Conservation (phyloP, 768 basidiomycete species). For the Hemileccinum impolitum region DNA sequence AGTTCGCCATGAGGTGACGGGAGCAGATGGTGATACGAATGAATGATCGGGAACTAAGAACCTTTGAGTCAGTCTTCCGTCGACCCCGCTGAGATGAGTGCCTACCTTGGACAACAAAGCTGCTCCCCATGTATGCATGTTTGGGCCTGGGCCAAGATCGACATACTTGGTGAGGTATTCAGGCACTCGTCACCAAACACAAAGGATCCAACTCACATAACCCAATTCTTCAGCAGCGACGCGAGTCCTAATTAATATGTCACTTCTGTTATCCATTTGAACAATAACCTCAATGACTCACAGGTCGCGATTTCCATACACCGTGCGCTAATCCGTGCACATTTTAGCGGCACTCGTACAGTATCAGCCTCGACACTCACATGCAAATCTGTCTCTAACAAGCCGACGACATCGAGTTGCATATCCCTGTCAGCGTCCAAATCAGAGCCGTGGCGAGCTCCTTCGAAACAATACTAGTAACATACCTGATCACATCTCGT, state of each 20-base stretch:
- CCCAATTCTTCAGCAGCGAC: conserved; percentile 74
- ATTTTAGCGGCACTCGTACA: background rate
- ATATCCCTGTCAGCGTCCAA: conserved; percentile 51
- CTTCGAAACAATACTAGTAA: conserved; percentile 15
- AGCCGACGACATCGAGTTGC: conserved; percentile 80
- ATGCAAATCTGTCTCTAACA: conserved; percentile 84
- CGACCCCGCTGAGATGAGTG: background rate
- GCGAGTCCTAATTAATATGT: conserved; percentile 52
- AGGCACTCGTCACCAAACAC: conserved; percentile 1
- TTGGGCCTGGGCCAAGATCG: conserved; percentile 86
- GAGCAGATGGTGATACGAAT: conserved; percentile 80
- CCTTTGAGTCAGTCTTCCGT: background rate
- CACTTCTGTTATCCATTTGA: background rate
- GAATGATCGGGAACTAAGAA: conserved; percentile 79
- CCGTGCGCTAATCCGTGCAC: conserved; percentile 45
- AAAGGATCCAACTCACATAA: conserved; percentile 52
- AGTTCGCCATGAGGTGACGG: conserved; percentile 86
- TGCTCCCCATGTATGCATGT: conserved; percentile 88
- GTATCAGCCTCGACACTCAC: conserved; percentile 40
- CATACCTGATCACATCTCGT: conserved; percentile 57
- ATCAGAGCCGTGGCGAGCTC: background rate
- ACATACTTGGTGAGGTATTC: conserved; percentile 53
- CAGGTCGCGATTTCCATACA: conserved; percentile 86
- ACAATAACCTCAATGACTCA: conserved; percentile 30
- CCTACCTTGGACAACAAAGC: conserved; percentile 72